Evolutionary conservation across 2,329 filamentous ascomycete genomes (phyloP).

Genomic region (Stemphylium beticola): DNA sequence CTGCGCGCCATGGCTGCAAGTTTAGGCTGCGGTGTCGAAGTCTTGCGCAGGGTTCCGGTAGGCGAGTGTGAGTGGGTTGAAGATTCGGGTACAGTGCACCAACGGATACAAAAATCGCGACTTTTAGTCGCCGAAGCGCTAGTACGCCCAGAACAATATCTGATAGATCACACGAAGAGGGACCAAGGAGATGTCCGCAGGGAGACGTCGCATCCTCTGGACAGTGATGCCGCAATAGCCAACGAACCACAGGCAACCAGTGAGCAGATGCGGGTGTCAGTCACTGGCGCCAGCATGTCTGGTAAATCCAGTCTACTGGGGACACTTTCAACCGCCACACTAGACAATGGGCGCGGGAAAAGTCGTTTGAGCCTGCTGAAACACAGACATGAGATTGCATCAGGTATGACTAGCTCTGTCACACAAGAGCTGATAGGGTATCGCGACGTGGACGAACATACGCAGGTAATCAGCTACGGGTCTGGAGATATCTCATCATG

Average conservation of each 20-base stretch:
- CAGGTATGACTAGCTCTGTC: constrained; percentile 91
- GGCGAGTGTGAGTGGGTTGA: constrained; percentile 81
- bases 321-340: constrained; percentile 81
- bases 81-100: constrained; percentile 40
- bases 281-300: constrained; percentile 87
- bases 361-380: constrained; percentile 87
- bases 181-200: constrained; percentile 10
- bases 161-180: constrained; percentile 27
- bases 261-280: constrained; percentile 80
- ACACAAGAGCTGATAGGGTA: constrained; percentile 95
- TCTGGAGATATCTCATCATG: constrained; percentile 87
- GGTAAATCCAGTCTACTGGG: constrained; percentile 93
- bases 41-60: constrained; percentile 81
- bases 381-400: constrained; percentile 90
- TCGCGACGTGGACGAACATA: constrained; percentile 37
- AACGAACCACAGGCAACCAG: constrained; percentile 16
- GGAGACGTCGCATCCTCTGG: not conserved
- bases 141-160: constrained; percentile 67
- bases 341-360: constrained; percentile 92
- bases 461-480: constrained; percentile 78
- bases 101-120: constrained; percentile 49
- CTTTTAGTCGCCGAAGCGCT: constrained; percentile 91
- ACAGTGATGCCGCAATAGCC: not conserved
- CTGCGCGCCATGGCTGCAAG: constrained; percentile 90
- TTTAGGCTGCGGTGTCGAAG: constrained; percentile 82